Conservation (phyloP, 768 basidiomycete species). For the Hemileccinum rubropunctum region DNA sequence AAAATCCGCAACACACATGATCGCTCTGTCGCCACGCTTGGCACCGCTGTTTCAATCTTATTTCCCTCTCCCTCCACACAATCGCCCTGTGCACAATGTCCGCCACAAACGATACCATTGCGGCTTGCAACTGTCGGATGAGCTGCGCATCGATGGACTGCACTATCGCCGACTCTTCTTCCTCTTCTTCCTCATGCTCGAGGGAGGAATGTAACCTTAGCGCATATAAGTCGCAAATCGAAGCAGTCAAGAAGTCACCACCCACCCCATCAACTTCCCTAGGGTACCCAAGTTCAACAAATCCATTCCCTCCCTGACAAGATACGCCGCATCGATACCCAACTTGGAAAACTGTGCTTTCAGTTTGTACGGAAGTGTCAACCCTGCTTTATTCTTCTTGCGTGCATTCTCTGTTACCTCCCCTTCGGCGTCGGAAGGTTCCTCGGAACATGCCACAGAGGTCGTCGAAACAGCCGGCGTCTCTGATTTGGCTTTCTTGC, state of each 20-base stretch:
- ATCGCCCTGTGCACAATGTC: slow-evolving; percentile 51
- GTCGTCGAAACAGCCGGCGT: slow-evolving; percentile 8
- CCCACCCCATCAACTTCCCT: slow-evolving; percentile 42
- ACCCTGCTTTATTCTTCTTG: slow-evolving; percentile 32
- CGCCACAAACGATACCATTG: slow-evolving; percentile 50
- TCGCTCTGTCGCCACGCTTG: slow-evolving; percentile 56
- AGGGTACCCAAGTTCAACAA: slow-evolving; percentile 38
- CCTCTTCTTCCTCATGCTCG: slow-evolving; percentile 19
- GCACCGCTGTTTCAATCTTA: slow-evolving; percentile 51
- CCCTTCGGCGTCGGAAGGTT: slow-evolving; percentile 8
- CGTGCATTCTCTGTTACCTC: slow-evolving; percentile 5
- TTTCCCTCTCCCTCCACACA: slow-evolving; percentile 57
- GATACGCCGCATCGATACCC: slow-evolving; percentile 44
- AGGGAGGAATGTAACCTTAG: slow-evolving; percentile 31
- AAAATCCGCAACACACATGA: slow-evolving; percentile 33
- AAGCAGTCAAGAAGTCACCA: slow-evolving; percentile 21
- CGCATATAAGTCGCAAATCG: slow-evolving; percentile 1
- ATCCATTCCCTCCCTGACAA: slow-evolving; percentile 43
- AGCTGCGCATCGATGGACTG: slow-evolving; percentile 49
- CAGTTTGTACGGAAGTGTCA: slow-evolving; percentile 46
- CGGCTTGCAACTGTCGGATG: slow-evolving; percentile 43
- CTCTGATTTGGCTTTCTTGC: slow-evolving; percentile 21
- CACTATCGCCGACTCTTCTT: slow-evolving; percentile 19
- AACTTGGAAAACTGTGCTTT: slow-evolving; percentile 39
- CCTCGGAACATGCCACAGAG: slow-evolving; percentile 5